Evolutionary conservation across 148 eudicot genomes (phyloP).

Genomic region (Polygonum maritimum): DNA sequence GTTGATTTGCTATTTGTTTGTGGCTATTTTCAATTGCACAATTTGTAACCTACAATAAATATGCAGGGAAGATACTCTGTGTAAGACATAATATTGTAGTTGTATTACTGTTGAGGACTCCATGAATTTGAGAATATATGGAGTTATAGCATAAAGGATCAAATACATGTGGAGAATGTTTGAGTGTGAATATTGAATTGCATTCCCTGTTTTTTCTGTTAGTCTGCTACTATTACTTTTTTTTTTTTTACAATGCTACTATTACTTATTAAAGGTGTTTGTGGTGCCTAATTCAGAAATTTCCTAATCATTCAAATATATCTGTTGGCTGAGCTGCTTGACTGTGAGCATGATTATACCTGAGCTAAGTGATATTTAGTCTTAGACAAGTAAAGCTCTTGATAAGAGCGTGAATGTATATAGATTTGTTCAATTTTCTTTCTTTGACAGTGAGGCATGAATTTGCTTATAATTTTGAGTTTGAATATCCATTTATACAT

Average conservation of each 20-base stretch:
- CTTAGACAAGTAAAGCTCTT: neutral
- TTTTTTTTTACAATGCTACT: too few species aligned
- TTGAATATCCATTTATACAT: neutral
- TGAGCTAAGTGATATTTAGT: neutral
- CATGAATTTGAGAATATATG: neutral
- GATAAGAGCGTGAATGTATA: neutral
- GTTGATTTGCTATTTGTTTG: neutral
- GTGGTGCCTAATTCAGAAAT: neutral
- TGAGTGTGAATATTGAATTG: neutral
- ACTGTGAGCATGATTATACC: neutral
- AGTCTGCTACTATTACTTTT: neutral
- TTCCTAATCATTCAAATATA: neutral
- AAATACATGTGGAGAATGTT: neutral
- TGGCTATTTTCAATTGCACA: neutral
- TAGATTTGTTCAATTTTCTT: neutral
- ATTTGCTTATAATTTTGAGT: neutral
- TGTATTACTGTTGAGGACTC: neutral
- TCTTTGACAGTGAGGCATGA: neutral
- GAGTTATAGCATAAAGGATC: neutral
- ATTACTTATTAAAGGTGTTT: neutral
- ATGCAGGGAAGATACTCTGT: neutral
- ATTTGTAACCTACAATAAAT: neutral
- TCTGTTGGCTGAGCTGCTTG: neutral
- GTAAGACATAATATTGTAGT: neutral
- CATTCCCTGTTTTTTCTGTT: neutral